Conservation (phyloP, 1,139 yeast genomes). For the Suzukiozyma palmioleophila region DNA sequence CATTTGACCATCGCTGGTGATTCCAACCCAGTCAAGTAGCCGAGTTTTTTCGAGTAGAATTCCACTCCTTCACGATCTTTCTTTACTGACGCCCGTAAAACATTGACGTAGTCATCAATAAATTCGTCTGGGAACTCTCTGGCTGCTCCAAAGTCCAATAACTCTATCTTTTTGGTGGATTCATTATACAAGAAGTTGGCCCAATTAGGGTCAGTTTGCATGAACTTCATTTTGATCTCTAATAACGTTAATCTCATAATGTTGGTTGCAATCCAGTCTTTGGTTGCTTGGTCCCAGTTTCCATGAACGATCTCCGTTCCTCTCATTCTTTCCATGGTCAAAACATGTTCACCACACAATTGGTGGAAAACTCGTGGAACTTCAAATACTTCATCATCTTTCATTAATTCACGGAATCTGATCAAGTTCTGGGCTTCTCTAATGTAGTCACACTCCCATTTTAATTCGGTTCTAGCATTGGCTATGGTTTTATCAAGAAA, state of each 20-base stretch:
- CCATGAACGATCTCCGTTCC: conserved; percentile 84
- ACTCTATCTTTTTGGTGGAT: conserved; percentile 62
- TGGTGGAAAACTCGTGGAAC: conserved; percentile 82
- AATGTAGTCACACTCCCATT: conserved; percentile 96
- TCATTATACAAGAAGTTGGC: conserved; percentile 88
- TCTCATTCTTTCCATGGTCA: conserved; percentile 86
- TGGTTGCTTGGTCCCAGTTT: conserved; percentile 67
- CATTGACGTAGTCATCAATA: conserved; percentile 61
- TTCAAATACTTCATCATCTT: conserved; percentile 63
- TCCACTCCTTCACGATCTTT: conserved; percentile 66
- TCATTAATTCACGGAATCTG: conserved; percentile 57
- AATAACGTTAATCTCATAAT: conserved; percentile 82
- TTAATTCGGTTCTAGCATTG: conserved; percentile 86
- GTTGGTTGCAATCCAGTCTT: conserved; percentile 76
- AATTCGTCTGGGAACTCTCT: conserved; percentile 68
- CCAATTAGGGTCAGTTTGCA: conserved; percentile 99
- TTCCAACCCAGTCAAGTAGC: conserved; percentile 90
- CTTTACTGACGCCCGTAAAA: conserved; percentile 72
- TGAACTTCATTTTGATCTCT: conserved; percentile 85
- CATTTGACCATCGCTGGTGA: conserved; percentile 84
- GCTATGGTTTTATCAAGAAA: conserved; percentile 89
- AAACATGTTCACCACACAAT: conserved; percentile 74
- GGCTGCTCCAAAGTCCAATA: conserved; percentile 94
- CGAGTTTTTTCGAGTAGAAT: conserved; percentile 65
- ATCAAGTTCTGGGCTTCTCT: conserved; percentile 83